Conservation (phyloP, 148 eudicot species). For the Rhododendron ferrugineum region DNA sequence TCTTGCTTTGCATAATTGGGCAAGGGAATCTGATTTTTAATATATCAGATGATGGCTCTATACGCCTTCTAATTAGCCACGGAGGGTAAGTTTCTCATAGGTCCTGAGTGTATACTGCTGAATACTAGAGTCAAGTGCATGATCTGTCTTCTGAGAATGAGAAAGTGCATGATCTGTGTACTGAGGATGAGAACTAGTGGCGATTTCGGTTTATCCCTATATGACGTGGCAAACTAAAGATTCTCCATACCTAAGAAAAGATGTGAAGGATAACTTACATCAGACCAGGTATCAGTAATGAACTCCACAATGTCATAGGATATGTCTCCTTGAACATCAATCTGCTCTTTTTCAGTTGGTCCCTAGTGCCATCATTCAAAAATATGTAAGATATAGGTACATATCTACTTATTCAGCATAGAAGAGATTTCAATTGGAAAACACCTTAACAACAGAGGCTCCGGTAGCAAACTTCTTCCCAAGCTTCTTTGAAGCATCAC, state of each 20-base stretch:
- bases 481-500: constrained; percentile 96
- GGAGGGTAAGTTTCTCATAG: too few species aligned
- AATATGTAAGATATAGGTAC: neutral
- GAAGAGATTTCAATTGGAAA: neutral
- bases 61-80: too few species aligned
- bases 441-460: constrained; percentile 94
- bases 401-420: neutral
- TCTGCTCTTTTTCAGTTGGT: constrained; percentile 93
- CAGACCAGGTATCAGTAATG: constrained; percentile 92
- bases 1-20: neutral
- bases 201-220: neutral
- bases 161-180: too few species aligned
- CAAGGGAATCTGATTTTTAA: neutral
- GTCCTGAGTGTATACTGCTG: too few species aligned
- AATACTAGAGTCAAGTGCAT: too few species aligned
- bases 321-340: constrained; percentile 98
- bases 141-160: too few species aligned
- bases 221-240: neutral
- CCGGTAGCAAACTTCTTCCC: constrained; percentile 98
- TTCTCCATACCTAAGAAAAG: neutral
- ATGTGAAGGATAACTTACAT: constrained; percentile 41
- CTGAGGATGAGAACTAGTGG: too few species aligned
- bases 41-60: too few species aligned
- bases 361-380: constrained; percentile 40
- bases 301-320: constrained; percentile 85